phyloP scores from a whole-genome alignment of 2,329 filamentous ascomycete genomes.

The Decorospora gaudefroyi region DNA sequence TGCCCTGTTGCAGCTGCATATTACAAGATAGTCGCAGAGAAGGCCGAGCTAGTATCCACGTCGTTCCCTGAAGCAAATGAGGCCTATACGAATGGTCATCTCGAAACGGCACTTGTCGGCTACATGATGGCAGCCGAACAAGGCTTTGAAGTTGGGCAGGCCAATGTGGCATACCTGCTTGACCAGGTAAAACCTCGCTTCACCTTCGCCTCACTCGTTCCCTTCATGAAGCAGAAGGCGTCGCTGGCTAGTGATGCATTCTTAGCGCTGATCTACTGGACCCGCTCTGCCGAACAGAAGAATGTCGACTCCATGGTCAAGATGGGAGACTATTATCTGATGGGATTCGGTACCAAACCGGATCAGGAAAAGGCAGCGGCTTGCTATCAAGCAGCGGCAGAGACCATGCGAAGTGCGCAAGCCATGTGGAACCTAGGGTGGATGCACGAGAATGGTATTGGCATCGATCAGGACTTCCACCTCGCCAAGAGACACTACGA shows the following conservation, averaged over 20 bases:
- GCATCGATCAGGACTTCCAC: conserved; percentile 92
- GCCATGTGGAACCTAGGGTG: conserved; percentile 96
- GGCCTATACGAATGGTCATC: conserved; percentile 77
- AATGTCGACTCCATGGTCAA: conserved; percentile 96
- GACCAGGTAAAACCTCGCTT: conserved; percentile 63
- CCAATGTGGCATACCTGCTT: conserved; percentile 85
- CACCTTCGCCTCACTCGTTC: conserved; percentile 60
- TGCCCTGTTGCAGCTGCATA: conserved; percentile 78
- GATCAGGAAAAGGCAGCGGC: conserved; percentile 86
- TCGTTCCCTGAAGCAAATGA: conserved; percentile 82
- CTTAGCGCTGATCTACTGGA: conserved; percentile 90
- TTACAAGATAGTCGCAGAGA: conserved; percentile 87
- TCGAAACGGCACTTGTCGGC: conserved; percentile 76
- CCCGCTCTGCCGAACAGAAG: conserved; percentile 85
- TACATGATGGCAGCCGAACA: conserved; percentile 91
- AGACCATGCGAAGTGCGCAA: conserved; percentile 89
- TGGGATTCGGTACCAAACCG: conserved; percentile 70
- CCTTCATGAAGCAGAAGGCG: conserved; percentile 49
- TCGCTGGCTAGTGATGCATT: conserved; percentile 61
- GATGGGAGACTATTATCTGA: conserved; percentile 96
- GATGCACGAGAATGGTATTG: conserved; percentile 98
- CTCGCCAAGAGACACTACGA: conserved; percentile 97
- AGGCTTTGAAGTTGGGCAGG: conserved; percentile 86
- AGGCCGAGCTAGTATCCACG: conserved; percentile 83
- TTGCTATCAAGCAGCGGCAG: conserved; percentile 90